Evolutionary conservation across 2,329 filamentous ascomycete genomes (phyloP).

Genomic region (Aspergillus sp.): DNA sequence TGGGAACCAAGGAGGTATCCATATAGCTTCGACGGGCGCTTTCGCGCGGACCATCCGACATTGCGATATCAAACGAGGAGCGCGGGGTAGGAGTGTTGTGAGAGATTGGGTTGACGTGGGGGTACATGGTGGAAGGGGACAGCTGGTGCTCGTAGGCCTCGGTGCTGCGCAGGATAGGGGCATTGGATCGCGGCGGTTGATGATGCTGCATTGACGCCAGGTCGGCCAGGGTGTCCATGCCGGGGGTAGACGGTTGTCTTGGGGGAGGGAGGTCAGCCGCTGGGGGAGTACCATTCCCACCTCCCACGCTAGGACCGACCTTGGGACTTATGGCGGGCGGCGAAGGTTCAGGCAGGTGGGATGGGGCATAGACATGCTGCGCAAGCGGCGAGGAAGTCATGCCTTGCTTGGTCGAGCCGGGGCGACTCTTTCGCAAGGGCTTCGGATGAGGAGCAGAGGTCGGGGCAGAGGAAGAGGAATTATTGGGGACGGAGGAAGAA

Average conservation of each 20-base stretch:
- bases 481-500: slow-evolving; percentile 29
- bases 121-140: slow-evolving; percentile 45
- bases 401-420: slow-evolving; percentile 33
- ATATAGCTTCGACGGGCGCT: slow-evolving; percentile 43
- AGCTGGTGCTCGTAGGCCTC: slow-evolving; percentile 47
- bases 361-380: slow-evolving; percentile 43
- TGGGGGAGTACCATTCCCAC: slow-evolving; percentile 39
- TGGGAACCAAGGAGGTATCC: slow-evolving; percentile 43
- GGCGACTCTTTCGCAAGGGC: slow-evolving; percentile 38
- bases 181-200: slow-evolving; percentile 43
- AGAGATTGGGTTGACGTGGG: slow-evolving; percentile 38
- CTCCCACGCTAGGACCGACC: slow-evolving; percentile 27
- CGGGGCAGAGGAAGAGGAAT: slow-evolving; percentile 26
- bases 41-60: slow-evolving; percentile 46
- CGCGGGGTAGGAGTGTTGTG: slow-evolving; percentile 45
- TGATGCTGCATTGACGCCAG: slow-evolving; percentile 51
- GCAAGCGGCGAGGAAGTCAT: slow-evolving; percentile 47
- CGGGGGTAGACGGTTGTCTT: slow-evolving; percentile 47
- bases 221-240: slow-evolving; percentile 53
- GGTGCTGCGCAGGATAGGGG: slow-evolving; percentile 40
- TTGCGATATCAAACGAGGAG: slow-evolving; percentile 48
- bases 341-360: slow-evolving; percentile 41
- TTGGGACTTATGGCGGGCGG: slow-evolving; percentile 38
- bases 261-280: slow-evolving; percentile 36
- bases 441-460: slow-evolving; percentile 34